Evolutionary conservation across 768 basidiomycete species (phyloP).

Genomic region (Boletus sp.): DNA sequence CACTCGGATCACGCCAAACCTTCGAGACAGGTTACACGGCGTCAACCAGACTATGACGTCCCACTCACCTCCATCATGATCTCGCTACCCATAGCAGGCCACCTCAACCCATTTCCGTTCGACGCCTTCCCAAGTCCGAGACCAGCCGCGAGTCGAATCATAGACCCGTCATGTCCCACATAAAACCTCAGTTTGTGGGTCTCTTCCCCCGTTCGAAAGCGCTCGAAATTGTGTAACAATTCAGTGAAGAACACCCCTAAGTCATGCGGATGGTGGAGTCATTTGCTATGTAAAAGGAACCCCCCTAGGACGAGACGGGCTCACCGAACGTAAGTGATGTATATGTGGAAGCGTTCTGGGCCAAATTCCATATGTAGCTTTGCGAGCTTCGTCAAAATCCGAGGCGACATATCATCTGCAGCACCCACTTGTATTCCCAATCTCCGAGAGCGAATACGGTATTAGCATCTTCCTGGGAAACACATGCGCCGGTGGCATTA

Average conservation of each 20-base stretch:
- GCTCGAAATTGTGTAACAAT: constrained; percentile 38
- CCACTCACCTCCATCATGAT: constrained; percentile 43
- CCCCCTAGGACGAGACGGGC: not conserved
- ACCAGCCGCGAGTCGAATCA: constrained; percentile 39
- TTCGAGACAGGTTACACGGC: constrained; percentile 12
- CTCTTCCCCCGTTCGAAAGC: constrained; percentile 33
- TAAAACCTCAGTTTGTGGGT: constrained; percentile 38
- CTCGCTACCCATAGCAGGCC: constrained; percentile 48
- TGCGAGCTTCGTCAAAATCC: not conserved
- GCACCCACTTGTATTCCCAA: constrained; percentile 54
- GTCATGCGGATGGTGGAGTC: not conserved
- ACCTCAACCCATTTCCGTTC: constrained; percentile 32
- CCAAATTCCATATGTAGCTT: constrained; percentile 51
- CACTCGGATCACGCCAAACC: constrained; percentile 37
- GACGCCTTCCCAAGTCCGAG: constrained; percentile 37
- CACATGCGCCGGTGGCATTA: constrained; percentile 39
- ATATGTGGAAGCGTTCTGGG: constrained; percentile 41
- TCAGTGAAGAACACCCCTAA: constrained; percentile 46
- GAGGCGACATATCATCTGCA: not conserved
- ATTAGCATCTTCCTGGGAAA: constrained; percentile 43
- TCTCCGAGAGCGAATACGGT: constrained; percentile 54
- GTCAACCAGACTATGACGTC: not conserved
- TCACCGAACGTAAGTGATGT: constrained; percentile 44
- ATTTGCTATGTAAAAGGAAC: not conserved
- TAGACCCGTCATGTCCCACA: constrained; percentile 48